These are phyloP conservation scores for Jasminum sambac DNA, from an alignment of 257 asterid species.

Conservation along the genomic window DNA sequence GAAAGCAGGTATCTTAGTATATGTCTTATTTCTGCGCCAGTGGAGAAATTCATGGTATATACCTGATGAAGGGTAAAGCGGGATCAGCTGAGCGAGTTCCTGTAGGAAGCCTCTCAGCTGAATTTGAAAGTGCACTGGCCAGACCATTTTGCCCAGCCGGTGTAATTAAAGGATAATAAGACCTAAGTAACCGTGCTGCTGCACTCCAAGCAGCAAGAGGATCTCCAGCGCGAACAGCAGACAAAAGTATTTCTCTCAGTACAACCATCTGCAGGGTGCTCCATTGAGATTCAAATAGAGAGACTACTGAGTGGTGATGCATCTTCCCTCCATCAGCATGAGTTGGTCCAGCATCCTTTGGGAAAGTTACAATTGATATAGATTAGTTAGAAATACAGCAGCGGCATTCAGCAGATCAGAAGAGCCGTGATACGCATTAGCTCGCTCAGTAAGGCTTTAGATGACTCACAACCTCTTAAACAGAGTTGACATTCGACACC, in stretches of 20 bases:
- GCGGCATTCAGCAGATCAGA: conserved; percentile 18
- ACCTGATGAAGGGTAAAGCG: conserved; percentile 96
- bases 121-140: conserved; percentile 78
- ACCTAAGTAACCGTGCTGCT: conserved; percentile 94
- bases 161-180: conserved; percentile 94
- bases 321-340: conserved; percentile 71
- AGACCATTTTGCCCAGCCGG: conserved; percentile 98
- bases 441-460: conserved; percentile 6
- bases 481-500: not conserved
- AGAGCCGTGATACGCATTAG: conserved; percentile 11
- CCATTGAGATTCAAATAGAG: conserved; percentile 95
- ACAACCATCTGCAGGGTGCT: conserved; percentile 99
- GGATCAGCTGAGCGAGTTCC: conserved; percentile 97
- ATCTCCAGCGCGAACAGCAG: conserved; percentile 98
- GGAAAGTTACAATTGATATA: conserved; percentile 18
- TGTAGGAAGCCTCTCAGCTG: conserved; percentile 91
- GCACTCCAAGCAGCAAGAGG: conserved; percentile 99
- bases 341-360: conserved; percentile 59
- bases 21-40: not conserved
- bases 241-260: conserved; percentile 87
- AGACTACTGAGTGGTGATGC: conserved; percentile 78
- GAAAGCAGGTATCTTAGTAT: not conserved
- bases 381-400: conserved; percentile 11
- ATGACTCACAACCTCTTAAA: not conserved
- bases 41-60: conserved; percentile 18